Evolutionary conservation across 2,329 filamentous ascomycete species (phyloP).

Genomic region (Didymella exigua): DNA sequence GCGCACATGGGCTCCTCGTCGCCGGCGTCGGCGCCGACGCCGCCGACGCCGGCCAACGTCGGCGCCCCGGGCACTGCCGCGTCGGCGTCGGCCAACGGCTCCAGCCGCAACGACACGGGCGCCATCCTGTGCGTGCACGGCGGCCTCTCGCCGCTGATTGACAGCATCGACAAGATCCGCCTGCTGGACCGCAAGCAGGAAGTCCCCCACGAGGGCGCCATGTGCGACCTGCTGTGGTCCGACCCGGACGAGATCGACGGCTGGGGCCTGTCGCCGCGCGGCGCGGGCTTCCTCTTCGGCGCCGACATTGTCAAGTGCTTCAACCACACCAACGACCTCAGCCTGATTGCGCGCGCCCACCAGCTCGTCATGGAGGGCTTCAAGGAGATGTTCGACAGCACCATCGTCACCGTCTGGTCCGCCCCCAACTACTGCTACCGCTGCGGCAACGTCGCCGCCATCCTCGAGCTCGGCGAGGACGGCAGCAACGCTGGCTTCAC

Average conservation of each 20-base stretch:
- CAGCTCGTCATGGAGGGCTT: constrained; percentile 99
- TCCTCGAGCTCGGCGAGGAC: constrained; percentile 91
- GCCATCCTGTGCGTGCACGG: constrained; percentile 96
- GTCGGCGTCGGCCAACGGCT: constrained; percentile 68
- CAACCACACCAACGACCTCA: constrained; percentile 92
- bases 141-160: constrained; percentile 86
- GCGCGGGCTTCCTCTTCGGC: constrained; percentile 94
- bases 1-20: constrained; percentile 44
- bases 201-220: constrained; percentile 96
- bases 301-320: constrained; percentile 93
- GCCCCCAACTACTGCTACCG: constrained; percentile 75
- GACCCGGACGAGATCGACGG: constrained; percentile 98
- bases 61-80: constrained; percentile 82
- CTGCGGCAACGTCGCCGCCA: constrained; percentile 74
- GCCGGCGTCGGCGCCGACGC: constrained; percentile 45
- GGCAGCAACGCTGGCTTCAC: constrained; percentile 58
- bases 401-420: constrained; percentile 92
- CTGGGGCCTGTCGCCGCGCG: constrained; percentile 92
- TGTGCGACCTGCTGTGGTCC: constrained; percentile 98
- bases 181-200: constrained; percentile 94
- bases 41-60: constrained; percentile 56
- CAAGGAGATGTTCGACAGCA: constrained; percentile 92
- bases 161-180: constrained; percentile 93
- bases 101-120: constrained; percentile 57
- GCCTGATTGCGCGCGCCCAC: constrained; percentile 89